Percentiles rank a stretch among this genome's conserved stretches.
These are phyloP conservation scores for Trichophyton equinum DNA, from an alignment of 2,329 filamentous ascomycete genomes.

Conservation along the genomic window DNA sequence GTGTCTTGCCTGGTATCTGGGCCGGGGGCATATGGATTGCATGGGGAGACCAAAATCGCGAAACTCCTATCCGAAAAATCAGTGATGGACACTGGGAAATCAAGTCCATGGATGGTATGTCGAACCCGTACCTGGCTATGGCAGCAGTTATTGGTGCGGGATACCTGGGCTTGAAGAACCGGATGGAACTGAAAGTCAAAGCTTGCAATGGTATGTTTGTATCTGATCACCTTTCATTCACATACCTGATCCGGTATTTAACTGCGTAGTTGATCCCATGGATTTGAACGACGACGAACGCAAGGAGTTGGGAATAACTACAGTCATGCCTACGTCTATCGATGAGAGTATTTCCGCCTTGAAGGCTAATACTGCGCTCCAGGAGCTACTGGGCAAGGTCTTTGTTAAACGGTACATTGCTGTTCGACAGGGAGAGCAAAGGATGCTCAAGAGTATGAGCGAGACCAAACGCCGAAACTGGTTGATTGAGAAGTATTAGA, in stretches of 20 bases:
- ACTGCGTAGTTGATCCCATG: conserved; percentile 23
- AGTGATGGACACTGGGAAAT: conserved; percentile 17
- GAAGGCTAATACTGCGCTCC: conserved; percentile 20
- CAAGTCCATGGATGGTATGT: conserved; percentile 19
- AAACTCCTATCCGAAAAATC: conserved; percentile 17
- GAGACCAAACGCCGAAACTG: conserved; percentile 23
- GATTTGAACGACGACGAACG: conserved; percentile 21
- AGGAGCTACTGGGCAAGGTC: conserved; percentile 19
- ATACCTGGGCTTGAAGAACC: conserved; percentile 8
- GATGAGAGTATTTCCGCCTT: conserved; percentile 25
- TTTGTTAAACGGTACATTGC: conserved; percentile 18
- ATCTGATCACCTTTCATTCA: background rate
- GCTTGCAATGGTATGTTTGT: conserved; percentile 3
- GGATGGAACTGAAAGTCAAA: background rate
- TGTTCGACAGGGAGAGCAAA: conserved; percentile 26
- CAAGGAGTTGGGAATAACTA: conserved; percentile 26
- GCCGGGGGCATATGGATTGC: conserved; percentile 64
- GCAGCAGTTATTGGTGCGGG: conserved; percentile 17
- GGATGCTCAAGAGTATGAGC: conserved; percentile 22
- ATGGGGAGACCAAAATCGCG: conserved; percentile 57
- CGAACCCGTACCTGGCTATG: conserved; percentile 20
- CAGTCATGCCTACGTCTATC: conserved; percentile 24
- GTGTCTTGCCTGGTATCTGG: conserved; percentile 59
- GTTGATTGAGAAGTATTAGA: conserved; percentile 29
- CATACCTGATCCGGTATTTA: background rate